phyloP scores from a whole-genome alignment of 108 stramenopile genomes.

The Nannochloropsis salina region DNA sequence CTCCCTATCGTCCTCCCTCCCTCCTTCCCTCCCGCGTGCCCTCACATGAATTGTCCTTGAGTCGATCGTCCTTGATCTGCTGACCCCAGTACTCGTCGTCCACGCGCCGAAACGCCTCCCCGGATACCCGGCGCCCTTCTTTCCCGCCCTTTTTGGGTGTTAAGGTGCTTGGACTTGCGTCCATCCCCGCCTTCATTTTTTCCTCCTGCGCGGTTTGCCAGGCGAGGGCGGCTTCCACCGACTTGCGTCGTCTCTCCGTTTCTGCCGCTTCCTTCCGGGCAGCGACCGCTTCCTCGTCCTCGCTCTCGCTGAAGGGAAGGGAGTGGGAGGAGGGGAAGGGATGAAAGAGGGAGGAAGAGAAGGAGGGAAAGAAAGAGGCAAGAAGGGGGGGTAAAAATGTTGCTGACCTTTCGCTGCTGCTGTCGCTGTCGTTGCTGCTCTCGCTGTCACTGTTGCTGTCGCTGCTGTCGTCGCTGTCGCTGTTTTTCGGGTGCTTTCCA shows the following conservation, averaged over 20 bases:
- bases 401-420: slow-evolving; percentile 38
- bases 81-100: slow-evolving; percentile 83
- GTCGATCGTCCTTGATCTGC: slow-evolving; percentile 74
- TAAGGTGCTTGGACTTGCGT: slow-evolving; percentile 75
- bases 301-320: slow-evolving; percentile 29
- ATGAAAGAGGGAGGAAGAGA: slow-evolving; percentile 10
- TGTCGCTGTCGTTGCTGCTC: not conserved
- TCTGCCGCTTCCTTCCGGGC: slow-evolving; percentile 46
- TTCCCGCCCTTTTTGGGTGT: slow-evolving; percentile 58
- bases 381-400: not conserved
- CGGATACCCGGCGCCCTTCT: slow-evolving; percentile 40
- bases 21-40: not conserved
- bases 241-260: slow-evolving; percentile 41
- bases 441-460: slow-evolving; percentile 30
- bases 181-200: slow-evolving; percentile 47
- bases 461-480: not conserved
- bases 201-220: slow-evolving; percentile 61
- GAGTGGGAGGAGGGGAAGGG: slow-evolving; percentile 24
- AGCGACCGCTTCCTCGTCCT: slow-evolving; percentile 25
- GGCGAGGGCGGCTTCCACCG: slow-evolving; percentile 75
- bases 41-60: slow-evolving; percentile 66
- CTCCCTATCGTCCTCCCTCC: not conserved
- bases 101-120: slow-evolving; percentile 89
- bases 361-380: not conserved
- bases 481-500: slow-evolving; percentile 35